Evolutionary conservation across 1,284 basidiomycete species (phyloP), one percentile per base, ranked within the genome.

Genomic region (Sporisorium reilianum): DNA sequence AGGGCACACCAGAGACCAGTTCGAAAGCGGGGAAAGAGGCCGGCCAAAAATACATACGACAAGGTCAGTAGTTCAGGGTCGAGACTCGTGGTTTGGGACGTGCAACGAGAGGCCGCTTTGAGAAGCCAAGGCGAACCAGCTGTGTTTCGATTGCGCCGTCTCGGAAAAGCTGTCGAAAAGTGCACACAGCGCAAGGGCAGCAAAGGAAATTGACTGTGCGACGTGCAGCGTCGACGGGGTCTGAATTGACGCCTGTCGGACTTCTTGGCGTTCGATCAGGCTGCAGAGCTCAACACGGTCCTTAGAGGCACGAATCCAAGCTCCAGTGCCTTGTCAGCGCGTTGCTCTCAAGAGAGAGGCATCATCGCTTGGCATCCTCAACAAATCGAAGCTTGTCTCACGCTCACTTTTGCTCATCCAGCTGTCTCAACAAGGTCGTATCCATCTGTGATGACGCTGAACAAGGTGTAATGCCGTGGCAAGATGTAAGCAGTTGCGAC

Each of bases 151-250:
- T 9, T 16, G 10, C 2, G 20, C 20, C 25, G n/a, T n/a, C 16
- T 20, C 64, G 30, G 26, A 57, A 55, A 38, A 59, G 54, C 49
- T 69, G 66, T 69, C 61, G 66, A 63, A 69, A 69, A 55, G 61
- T 64, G 66, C 46, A 30, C 12, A 34, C 12, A 5, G 28, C 9
- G 22, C 32, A 42, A 40, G 28, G 26, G 45, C 45, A 46, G 26
- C 45, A 18, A 46, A n/a, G n/a, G n/a, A n/a, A n/a, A n/a, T n/a
- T 16, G 26, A 44, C 23, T 44, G 42, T n/a, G 42, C 16, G 53
- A 55, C n/a, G 48, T 20, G 23, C 53, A 56, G 23, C 45, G 41
- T 56, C 44, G 60, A 51, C 46, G 55, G 44, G 42, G 46, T 55
- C 30, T 60, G 45, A 63, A 55, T 56, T 55, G 59, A 41, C 18